Percentiles rank a stretch among this genome's conserved stretches.
Conservation (phyloP, 139 green algal genomes). For the Volvox africanus region DNA sequence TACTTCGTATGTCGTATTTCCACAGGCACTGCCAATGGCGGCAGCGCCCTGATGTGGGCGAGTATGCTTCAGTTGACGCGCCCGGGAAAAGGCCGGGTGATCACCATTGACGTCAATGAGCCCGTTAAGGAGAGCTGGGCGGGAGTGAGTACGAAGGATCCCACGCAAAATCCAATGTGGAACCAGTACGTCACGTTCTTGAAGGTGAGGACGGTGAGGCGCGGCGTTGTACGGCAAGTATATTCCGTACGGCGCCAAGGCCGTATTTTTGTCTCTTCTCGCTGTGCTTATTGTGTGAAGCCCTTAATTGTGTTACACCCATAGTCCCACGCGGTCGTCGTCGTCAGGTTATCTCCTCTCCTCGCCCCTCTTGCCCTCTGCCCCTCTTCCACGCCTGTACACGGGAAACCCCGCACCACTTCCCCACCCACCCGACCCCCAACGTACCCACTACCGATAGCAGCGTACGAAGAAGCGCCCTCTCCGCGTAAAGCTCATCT, state of each 20-base stretch:
- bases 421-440: too few species aligned
- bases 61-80: constrained; percentile 53
- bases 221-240: too few species aligned
- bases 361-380: not conserved
- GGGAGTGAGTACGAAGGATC: constrained; percentile 22
- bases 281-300: too few species aligned
- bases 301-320: too few species aligned
- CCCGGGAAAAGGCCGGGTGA: constrained; percentile 22
- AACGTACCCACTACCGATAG: not conserved
- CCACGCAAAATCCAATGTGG: constrained; percentile 59
- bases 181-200: constrained; percentile 61
- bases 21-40: constrained; percentile 65
- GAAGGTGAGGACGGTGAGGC: constrained; percentile 23
- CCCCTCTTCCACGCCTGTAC: too few species aligned
- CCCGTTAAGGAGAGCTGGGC: not conserved
- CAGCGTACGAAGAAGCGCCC: not conserved
- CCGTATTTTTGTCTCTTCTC: too few species aligned
- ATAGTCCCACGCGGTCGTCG: too few species aligned
- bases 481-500: too few species aligned
- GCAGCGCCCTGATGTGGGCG: constrained; percentile 63
- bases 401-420: too few species aligned
- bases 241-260: too few species aligned
- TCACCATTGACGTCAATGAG: constrained; percentile 51
- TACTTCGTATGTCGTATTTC: too few species aligned
- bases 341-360: not conserved